phyloP scores from a whole-genome alignment of 192 early-diverging fungal genomes.

The Dimargaris verticillata region DNA sequence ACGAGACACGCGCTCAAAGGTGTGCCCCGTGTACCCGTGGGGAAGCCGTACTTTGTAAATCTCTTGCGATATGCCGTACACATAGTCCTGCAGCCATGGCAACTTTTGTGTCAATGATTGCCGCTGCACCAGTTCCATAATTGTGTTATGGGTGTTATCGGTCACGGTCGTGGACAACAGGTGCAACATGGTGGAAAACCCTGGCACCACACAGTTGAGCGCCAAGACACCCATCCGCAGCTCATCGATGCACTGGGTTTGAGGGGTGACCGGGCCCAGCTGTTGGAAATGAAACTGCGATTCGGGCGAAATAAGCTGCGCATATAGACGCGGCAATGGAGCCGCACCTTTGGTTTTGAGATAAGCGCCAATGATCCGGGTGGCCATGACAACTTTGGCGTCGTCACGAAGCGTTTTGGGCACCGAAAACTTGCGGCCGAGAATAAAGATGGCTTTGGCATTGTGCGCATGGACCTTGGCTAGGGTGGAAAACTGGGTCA shows the following conservation, averaged over 20 bases:
- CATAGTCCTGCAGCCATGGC: slow-evolving; percentile 16
- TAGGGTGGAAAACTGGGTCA: slow-evolving; percentile 22
- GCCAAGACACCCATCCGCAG: slow-evolving; percentile 32
- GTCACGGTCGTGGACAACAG: slow-evolving; percentile 26
- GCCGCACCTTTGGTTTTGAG: not conserved
- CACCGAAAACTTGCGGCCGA: slow-evolving; percentile 20
- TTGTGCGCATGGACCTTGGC: slow-evolving; percentile 19
- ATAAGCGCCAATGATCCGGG: slow-evolving; percentile 14
- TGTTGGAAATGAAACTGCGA: slow-evolving; percentile 21
- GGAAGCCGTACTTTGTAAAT: no score
- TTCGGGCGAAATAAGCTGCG: slow-evolving; percentile 23
- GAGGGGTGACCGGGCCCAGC: no score
- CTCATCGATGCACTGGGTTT: no score
- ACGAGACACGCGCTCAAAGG: no score
- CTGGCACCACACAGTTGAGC: slow-evolving; percentile 26
- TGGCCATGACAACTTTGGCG: slow-evolving; percentile 23
- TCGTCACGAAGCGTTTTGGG: slow-evolving; percentile 21
- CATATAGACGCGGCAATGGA: slow-evolving; percentile 26
- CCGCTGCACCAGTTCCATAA: slow-evolving; percentile 16
- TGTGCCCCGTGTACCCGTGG: no score
- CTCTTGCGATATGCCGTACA: no score
- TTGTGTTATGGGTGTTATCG: slow-evolving; percentile 15
- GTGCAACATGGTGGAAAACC: slow-evolving; percentile 25
- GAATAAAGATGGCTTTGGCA: slow-evolving; percentile 28
- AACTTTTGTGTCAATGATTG: slow-evolving; percentile 12